Percentiles rank a stretch among this genome's conserved stretches.
These are phyloP conservation scores for Tulasnella sp. DNA, from an alignment of 768 basidiomycete species.

Conservation along the genomic window DNA sequence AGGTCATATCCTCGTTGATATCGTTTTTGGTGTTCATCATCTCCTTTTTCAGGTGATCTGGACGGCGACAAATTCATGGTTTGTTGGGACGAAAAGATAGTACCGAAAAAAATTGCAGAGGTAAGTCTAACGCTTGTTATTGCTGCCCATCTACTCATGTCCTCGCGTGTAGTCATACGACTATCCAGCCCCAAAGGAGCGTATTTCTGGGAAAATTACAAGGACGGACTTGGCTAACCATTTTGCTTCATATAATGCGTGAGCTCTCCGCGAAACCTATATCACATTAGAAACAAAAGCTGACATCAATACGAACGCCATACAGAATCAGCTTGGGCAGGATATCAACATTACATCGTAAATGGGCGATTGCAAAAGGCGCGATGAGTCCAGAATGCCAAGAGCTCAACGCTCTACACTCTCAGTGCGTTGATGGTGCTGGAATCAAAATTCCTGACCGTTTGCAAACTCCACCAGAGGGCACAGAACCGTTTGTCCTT, in stretches of 20 bases:
- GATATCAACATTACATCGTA: slow-evolving; percentile 42
- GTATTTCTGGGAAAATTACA: slow-evolving; percentile 34
- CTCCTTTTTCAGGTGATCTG: background rate
- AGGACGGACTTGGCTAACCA: slow-evolving; percentile 48
- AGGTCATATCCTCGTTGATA: slow-evolving; percentile 43
- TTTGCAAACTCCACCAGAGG: slow-evolving; percentile 35
- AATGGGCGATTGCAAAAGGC: slow-evolving; percentile 47
- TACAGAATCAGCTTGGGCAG: slow-evolving; percentile 45
- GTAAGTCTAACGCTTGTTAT: slow-evolving; percentile 24
- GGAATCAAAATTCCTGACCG: slow-evolving; percentile 46
- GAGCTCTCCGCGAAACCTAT: slow-evolving; percentile 16
- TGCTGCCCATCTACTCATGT: background rate
- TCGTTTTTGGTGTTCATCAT: slow-evolving; percentile 1
- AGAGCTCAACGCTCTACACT: slow-evolving; percentile 57
- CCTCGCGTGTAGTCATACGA: slow-evolving; percentile 42
- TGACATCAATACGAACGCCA: background rate
- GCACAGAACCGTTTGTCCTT: slow-evolving; percentile 36
- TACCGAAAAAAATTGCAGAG: slow-evolving; percentile 42
- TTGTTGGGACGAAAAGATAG: slow-evolving; percentile 53
- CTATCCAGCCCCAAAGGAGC: slow-evolving; percentile 51
- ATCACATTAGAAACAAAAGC: no score
- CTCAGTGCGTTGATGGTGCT: slow-evolving; percentile 55
- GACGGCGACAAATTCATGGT: slow-evolving; percentile 55
- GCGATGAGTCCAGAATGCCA: slow-evolving; percentile 53
- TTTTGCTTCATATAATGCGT: slow-evolving; percentile 55